Evolutionary conservation across 768 basidiomycete genomes (phyloP).

Genomic region (Auricularia auricula-judae): DNA sequence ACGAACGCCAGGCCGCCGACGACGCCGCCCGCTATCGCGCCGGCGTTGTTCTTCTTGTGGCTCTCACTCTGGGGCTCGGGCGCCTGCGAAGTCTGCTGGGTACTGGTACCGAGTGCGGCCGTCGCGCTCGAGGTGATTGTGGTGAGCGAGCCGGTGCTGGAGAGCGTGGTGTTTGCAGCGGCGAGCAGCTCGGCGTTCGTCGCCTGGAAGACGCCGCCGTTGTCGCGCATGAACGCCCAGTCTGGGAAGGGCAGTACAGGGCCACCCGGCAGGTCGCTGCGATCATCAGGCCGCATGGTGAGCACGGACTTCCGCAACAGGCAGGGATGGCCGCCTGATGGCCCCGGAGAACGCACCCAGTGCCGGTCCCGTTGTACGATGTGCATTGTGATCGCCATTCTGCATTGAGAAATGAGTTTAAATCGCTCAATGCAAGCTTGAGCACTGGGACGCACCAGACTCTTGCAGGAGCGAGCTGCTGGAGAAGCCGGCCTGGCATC

Average conservation of each 20-base stretch:
- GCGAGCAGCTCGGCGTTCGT: neutral
- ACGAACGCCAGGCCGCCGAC: neutral
- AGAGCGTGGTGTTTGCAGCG: too few relatives aligned
- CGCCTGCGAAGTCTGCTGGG: neutral
- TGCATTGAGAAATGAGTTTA: neutral
- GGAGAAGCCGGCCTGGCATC: neutral
- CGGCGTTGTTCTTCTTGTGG: neutral
- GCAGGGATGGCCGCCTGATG: neutral
- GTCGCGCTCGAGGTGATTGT: neutral
- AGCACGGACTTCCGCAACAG: neutral
- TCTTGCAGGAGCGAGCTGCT: neutral
- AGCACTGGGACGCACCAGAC: neutral
- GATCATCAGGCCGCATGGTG: neutral
- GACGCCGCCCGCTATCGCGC: neutral
- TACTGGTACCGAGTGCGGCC: neutral
- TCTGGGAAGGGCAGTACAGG: neutral
- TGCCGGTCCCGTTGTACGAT: neutral
- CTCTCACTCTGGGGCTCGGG: neutral
- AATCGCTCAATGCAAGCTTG: too few relatives aligned
- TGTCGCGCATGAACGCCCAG: neutral
- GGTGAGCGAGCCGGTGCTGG: neutral
- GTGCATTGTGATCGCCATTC: neutral
- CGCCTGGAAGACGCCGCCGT: neutral
- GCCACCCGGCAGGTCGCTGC: neutral
- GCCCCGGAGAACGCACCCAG: neutral